phyloP scores from a whole-genome alignment of 371 early-diverging fungal species.

The Syncephalis fuscata region DNA sequence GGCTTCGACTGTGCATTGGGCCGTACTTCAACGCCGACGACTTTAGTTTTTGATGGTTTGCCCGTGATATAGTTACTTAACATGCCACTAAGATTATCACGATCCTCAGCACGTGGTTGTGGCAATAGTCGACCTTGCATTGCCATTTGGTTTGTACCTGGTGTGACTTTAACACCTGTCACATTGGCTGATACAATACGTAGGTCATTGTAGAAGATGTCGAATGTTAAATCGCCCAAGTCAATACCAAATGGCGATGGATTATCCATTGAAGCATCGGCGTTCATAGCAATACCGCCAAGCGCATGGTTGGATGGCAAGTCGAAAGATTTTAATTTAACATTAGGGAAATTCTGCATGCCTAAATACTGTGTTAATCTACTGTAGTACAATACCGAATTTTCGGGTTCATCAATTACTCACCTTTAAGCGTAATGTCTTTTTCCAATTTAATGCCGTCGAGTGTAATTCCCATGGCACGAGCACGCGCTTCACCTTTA shows the following conservation, averaged over 20 bases:
- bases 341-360: conserved; percentile 22
- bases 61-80: conserved; percentile 32
- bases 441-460: conserved; percentile 16
- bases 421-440: conserved; percentile 24
- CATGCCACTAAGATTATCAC: conserved; percentile 19
- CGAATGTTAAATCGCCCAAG: conserved; percentile 25
- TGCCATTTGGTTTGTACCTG: conserved; percentile 21
- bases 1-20: conserved; percentile 1
- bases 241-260: conserved; percentile 34
- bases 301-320: conserved; percentile 24
- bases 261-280: conserved; percentile 22
- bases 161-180: conserved; percentile 9
- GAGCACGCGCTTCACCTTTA: conserved; percentile 24
- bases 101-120: conserved; percentile 14
- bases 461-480: conserved; percentile 18
- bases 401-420: too few relatives aligned
- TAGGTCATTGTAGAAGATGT: conserved; percentile 22
- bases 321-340: conserved; percentile 23
- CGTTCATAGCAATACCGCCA: conserved; percentile 28
- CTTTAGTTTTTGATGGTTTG: conserved; percentile 20
- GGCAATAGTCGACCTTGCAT: conserved; percentile 24
- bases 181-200: conserved; percentile 22
- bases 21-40: conserved; percentile 4
- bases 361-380: conserved; percentile 9
- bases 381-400: too few relatives aligned